Percentiles rank a stretch among this genome's conserved stretches.
phyloP scores from a whole-genome alignment of 305 asterid species.

The Withania somnifera region DNA sequence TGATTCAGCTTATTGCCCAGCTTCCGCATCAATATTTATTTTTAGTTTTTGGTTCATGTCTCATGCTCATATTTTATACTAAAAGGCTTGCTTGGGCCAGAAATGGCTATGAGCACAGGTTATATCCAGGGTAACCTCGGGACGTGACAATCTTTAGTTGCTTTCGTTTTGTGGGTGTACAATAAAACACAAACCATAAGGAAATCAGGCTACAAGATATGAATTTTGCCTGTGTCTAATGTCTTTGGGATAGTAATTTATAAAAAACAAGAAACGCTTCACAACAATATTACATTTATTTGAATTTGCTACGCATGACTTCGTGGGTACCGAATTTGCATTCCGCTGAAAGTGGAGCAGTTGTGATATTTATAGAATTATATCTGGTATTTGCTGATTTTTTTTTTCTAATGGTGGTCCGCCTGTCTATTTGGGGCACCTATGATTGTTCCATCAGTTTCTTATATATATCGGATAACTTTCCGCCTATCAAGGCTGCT shows the following conservation, averaged over 20 bases:
- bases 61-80: too few relatives aligned
- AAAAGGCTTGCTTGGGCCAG: too few relatives aligned
- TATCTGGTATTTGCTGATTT: neutral
- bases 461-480: neutral
- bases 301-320: neutral
- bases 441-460: neutral
- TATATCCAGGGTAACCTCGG: too few relatives aligned
- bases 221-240: neutral
- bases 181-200: neutral
- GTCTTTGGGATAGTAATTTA: neutral
- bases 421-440: neutral
- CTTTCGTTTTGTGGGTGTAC: too few relatives aligned
- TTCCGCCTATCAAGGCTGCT: neutral
- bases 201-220: neutral
- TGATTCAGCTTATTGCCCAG: too few relatives aligned
- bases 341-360: neutral
- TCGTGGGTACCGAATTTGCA: neutral
- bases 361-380: neutral
- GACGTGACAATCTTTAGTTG: too few relatives aligned
- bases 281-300: neutral
- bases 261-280: neutral
- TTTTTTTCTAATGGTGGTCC: neutral
- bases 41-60: too few relatives aligned
- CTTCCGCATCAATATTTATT: too few relatives aligned
- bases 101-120: too few relatives aligned